A percentile compares a stretch with the other conserved stretches of the same genome.
These are phyloP conservation scores for Garcia nutans DNA, from an alignment of 345 rosid genomes.

Conservation along the genomic window DNA sequence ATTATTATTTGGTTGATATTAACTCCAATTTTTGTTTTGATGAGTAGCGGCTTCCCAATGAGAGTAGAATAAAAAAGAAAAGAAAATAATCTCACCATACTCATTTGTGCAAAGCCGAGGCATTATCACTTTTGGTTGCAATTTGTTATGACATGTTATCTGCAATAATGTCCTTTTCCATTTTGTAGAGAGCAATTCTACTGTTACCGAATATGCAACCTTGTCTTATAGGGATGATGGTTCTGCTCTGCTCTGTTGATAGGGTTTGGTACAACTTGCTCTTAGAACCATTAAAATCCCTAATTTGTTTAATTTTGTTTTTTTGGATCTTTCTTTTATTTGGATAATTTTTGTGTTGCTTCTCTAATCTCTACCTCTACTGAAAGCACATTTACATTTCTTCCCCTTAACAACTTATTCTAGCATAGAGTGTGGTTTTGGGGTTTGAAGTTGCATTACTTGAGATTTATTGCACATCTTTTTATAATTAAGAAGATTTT, in stretches of 20 bases:
- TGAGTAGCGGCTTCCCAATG: slow-evolving; percentile 10
- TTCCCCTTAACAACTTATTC: background rate
- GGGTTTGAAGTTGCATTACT: background rate
- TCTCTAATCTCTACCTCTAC: no score
- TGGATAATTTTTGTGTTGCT: background rate
- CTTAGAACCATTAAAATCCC: background rate
- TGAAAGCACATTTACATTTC: background rate
- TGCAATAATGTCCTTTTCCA: slow-evolving; percentile 29
- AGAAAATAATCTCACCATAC: background rate
- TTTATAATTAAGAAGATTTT: no score
- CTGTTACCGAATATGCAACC: slow-evolving; percentile 23
- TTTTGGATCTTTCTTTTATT: background rate
- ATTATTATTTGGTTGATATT: background rate
- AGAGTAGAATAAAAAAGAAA: background rate
- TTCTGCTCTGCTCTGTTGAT: background rate
- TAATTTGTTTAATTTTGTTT: background rate
- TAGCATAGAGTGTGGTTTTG: background rate
- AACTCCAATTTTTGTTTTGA: background rate
- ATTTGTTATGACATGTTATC: slow-evolving; percentile 27
- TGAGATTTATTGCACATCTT: no score
- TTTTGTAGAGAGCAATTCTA: slow-evolving; percentile 15
- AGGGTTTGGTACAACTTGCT: background rate
- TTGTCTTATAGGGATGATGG: slow-evolving; percentile 11
- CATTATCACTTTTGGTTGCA: slow-evolving; percentile 17
- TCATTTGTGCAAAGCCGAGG: slow-evolving; percentile 7